Percentiles rank a stretch among this genome's conserved stretches.
phyloP scores from a whole-genome alignment of 2,329 filamentous ascomycete genomes.

The Microcyclospora pomicola region DNA sequence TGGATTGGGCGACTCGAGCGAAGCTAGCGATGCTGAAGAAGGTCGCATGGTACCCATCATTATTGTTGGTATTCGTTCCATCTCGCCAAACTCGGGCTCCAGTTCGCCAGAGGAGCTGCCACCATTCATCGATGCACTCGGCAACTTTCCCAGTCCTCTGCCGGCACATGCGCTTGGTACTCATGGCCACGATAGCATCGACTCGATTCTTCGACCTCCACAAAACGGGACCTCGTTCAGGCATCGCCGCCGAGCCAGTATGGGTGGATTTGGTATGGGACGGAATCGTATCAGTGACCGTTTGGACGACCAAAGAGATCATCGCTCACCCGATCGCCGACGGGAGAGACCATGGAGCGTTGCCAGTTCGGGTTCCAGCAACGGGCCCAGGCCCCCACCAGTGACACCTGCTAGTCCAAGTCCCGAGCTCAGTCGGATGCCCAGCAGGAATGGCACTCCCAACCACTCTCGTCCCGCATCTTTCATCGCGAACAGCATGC shows the following conservation, averaged over 20 bases:
- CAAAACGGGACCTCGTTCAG: constrained; percentile 42
- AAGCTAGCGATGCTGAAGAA: constrained; percentile 27
- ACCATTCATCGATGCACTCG: constrained; percentile 38
- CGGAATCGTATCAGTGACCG: constrained; percentile 20
- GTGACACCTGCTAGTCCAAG: constrained; percentile 49
- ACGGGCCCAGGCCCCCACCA: constrained; percentile 45
- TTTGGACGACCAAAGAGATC: constrained; percentile 39
- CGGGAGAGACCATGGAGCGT: constrained; percentile 24
- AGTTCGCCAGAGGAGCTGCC: constrained; percentile 33
- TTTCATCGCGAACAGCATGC: constrained; percentile 19
- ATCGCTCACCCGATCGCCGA: constrained; percentile 31
- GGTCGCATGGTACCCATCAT: constrained; percentile 54
- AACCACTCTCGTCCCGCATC: constrained; percentile 20
- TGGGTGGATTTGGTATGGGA: constrained; percentile 34
- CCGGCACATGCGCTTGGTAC: constrained; percentile 19
- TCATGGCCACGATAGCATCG: constrained; percentile 32
- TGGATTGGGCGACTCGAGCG: constrained; percentile 9
- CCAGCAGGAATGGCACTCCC: constrained; percentile 20
- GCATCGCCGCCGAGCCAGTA: constrained; percentile 39
- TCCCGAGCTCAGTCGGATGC: constrained; percentile 36
- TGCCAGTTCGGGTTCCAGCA: constrained; percentile 18
- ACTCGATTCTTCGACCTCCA: constrained; percentile 38
- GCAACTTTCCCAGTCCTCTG: constrained; percentile 30
- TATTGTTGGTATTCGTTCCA: constrained; percentile 54
- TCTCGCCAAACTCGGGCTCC: constrained; percentile 38